phyloP scores from a whole-genome alignment of 2,329 filamentous ascomycete genomes.

The Curvularia verruculosa region DNA sequence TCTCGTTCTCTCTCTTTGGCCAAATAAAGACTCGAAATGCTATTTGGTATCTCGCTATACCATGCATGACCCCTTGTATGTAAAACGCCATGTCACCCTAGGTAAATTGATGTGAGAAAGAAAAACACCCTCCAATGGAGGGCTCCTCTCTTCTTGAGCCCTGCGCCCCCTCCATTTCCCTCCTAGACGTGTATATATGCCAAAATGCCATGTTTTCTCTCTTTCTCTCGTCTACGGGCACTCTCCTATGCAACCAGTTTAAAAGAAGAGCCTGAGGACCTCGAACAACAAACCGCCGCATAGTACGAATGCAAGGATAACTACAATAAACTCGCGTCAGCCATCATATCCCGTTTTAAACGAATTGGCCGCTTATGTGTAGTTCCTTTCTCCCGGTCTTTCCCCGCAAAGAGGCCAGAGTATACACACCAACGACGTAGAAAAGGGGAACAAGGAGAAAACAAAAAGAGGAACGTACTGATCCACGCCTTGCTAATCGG shows the following conservation, averaged over 20 bases:
- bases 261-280: slow-evolving; percentile 57
- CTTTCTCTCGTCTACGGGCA: too few species aligned
- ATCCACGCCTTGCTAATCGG: slow-evolving; percentile 65
- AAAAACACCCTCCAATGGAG: neutral
- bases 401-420: too few species aligned
- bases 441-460: too few species aligned
- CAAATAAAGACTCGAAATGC: slow-evolving; percentile 4
- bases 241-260: too few species aligned
- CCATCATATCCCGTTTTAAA: neutral
- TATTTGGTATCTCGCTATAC: slow-evolving; percentile 5
- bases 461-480: slow-evolving; percentile 54
- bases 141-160: neutral
- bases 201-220: neutral
- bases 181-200: neutral
- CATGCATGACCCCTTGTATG: slow-evolving; percentile 1
- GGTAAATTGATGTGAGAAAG: slow-evolving; percentile 4
- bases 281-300: slow-evolving; percentile 67
- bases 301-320: slow-evolving; percentile 67
- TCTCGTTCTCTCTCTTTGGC: neutral
- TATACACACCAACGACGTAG: too few species aligned
- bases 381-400: too few species aligned
- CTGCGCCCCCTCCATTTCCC: neutral
- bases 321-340: slow-evolving; percentile 45
- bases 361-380: too few species aligned
- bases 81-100: slow-evolving; percentile 11